Evolutionary conservation across 2,329 filamentous ascomycete genomes (phyloP).

Genomic region (Pestalotiopsis sp.): DNA sequence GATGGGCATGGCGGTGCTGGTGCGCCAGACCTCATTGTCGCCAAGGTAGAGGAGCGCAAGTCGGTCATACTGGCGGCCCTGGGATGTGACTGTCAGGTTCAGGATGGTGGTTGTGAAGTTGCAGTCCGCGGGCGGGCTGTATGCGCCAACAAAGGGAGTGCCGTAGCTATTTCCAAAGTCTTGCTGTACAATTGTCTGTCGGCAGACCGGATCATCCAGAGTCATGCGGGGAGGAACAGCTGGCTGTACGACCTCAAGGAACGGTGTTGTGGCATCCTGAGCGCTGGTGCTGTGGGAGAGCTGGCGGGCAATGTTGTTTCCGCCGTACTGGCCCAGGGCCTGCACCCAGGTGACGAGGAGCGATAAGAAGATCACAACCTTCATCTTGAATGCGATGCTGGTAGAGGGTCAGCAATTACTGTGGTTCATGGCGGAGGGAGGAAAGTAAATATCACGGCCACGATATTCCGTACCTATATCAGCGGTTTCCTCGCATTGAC

Average conservation of each 20-base stretch:
- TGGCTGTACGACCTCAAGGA: constrained; percentile 28
- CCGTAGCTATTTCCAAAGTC: constrained; percentile 30
- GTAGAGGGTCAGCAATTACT: not conserved
- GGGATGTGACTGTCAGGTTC: constrained; percentile 61
- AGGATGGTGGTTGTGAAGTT: constrained; percentile 39
- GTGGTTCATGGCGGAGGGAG: not conserved
- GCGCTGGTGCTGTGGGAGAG: not conserved
- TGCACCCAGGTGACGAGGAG: not conserved
- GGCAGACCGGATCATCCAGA: constrained; percentile 21
- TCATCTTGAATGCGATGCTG: not conserved
- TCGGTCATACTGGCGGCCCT: constrained; percentile 63
- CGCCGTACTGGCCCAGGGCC: not conserved
- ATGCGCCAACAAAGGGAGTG: constrained; percentile 26
- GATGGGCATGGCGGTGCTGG: constrained; percentile 65
- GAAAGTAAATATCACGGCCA: not conserved
- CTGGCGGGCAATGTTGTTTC: not conserved
- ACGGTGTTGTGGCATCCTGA: not conserved
- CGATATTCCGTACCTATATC: not conserved
- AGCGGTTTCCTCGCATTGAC: not conserved
- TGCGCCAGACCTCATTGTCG: constrained; percentile 65
- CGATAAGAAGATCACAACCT: not conserved
- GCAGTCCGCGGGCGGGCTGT: constrained; percentile 25
- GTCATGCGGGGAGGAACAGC: constrained; percentile 24
- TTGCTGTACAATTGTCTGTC: constrained; percentile 23
- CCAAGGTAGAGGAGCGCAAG: constrained; percentile 62